Base-by-base conservation (phyloP, 1,284 basidiomycete species). In the Microbotryum scabiosae region DNA sequence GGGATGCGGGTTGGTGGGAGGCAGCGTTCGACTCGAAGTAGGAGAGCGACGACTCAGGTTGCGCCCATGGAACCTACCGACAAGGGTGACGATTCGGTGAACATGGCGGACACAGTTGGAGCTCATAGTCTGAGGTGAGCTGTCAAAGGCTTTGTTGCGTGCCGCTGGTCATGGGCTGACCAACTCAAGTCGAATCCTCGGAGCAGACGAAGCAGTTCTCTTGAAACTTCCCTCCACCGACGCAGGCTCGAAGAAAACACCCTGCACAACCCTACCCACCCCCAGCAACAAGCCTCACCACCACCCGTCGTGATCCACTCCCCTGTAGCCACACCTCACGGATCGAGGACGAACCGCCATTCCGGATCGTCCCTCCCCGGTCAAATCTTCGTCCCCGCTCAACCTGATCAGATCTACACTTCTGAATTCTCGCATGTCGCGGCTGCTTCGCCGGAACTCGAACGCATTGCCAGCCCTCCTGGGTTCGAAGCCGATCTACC, bases 1-100 rank as follows among this genome's bases (percentile, higher is more conserved):
- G 87, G 88, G 0, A 81, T 88, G 76, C 80, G 86, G 25, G 84
- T 88, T 6, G 76, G 80, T 20, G 85, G 79, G 5, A 81, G 82
- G 61, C 76, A 82, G 23, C 72, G 73, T 0, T 81, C 82, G 10
- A 75, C 77, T 41, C 36, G 36, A 41, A 12, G 36, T 18, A 41
- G 36, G 36, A 41, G 36, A 41, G 36, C 36, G 5, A 41, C 36
- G 36, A 41, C 36, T 41, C 36, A 12, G 36, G 14, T 41, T 4
- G 36, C 36, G 36, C 36, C 36, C 12, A 41, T 41, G 36, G 36
- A 18, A 41, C 36, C 36, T 6, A 18, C 16, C 36, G 12, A 41
- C 36, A 41, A 41, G 36, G 14, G 36, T 6, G 36, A 41, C 36
- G 36, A 41, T 41, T 18, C 36, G 36, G 36, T 30, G 26, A 4